Evolutionary conservation across 768 basidiomycete species (phyloP).

Genomic region (Mycena metata): DNA sequence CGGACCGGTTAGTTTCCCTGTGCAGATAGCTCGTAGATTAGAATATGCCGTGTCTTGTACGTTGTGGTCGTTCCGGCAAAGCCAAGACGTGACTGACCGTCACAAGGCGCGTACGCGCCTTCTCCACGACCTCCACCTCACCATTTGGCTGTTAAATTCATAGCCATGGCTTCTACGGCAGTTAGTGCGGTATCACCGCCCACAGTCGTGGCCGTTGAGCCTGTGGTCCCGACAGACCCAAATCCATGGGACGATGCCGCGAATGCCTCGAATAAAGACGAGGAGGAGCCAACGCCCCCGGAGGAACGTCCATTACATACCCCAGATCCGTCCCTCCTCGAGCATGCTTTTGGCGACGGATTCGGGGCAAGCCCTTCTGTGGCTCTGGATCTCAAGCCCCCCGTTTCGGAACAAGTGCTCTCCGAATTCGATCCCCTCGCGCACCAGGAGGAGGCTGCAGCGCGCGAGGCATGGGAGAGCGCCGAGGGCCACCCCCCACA

Average conservation of each 20-base stretch:
- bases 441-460: constrained; percentile 68
- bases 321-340: constrained; percentile 60
- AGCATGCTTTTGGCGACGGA: constrained; percentile 55
- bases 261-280: constrained; percentile 38
- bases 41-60: constrained; percentile 1
- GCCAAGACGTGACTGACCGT: not conserved
- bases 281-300: constrained; percentile 29
- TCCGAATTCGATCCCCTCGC: constrained; percentile 79
- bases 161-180: constrained; percentile 16
- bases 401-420: constrained; percentile 57
- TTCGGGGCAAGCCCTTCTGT: constrained; percentile 45
- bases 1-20: not conserved
- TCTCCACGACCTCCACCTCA: not conserved
- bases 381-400: constrained; percentile 34
- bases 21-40: not conserved
- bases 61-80: not conserved
- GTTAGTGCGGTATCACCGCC: constrained; percentile 13
- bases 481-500: constrained; percentile 77
- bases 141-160: not conserved
- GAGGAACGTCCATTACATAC: constrained; percentile 48
- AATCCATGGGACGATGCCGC: constrained; percentile 58
- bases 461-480: constrained; percentile 74
- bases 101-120: constrained; percentile 9
- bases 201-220: constrained; percentile 30
- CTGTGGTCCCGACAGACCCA: constrained; percentile 43